Percentiles rank a stretch among this genome's conserved stretches.
Evolutionary conservation across 179 eudicot genomes (phyloP).

Genomic region (Sideroxylon spinosum): DNA sequence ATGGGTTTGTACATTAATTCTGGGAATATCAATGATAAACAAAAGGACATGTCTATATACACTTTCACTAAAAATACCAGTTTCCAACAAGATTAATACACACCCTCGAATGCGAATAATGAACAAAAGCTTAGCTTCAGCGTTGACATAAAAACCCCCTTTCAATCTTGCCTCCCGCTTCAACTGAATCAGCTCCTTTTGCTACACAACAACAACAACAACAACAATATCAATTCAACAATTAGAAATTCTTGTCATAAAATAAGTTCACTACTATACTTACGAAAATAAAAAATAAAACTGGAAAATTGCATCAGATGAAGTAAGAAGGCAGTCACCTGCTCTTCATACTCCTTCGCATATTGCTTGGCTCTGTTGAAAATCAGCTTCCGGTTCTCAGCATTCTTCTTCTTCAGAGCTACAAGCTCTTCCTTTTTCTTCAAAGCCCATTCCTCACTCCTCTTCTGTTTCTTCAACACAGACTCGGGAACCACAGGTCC

Average conservation of each 20-base stretch:
- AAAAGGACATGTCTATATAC: too few species aligned
- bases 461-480: conserved; percentile 70
- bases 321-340: conserved; percentile 26
- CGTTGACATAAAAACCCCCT: conserved; percentile 83
- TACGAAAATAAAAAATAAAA: not conserved
- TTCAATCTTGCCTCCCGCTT: conserved; percentile 81
- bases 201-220: conserved; percentile 28
- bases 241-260: too few species aligned
- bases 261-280: too few species aligned
- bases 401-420: conserved; percentile 38
- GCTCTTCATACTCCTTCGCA: conserved; percentile 50
- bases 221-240: not conserved
- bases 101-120: conserved; percentile 79
- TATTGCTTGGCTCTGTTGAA: conserved; percentile 54
- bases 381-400: conserved; percentile 54
- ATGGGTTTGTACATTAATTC: too few species aligned
- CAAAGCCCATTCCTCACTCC: conserved; percentile 69
- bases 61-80: not conserved
- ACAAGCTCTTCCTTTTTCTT: conserved; percentile 43
- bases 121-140: conserved; percentile 80
- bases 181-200: conserved; percentile 57
- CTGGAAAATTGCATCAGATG: not conserved
- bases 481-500: conserved; percentile 66
- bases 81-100: not conserved
- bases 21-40: too few species aligned